phyloP scores from a whole-genome alignment of 2,329 filamentous ascomycete genomes.

The Stemphylium lycopersici region DNA sequence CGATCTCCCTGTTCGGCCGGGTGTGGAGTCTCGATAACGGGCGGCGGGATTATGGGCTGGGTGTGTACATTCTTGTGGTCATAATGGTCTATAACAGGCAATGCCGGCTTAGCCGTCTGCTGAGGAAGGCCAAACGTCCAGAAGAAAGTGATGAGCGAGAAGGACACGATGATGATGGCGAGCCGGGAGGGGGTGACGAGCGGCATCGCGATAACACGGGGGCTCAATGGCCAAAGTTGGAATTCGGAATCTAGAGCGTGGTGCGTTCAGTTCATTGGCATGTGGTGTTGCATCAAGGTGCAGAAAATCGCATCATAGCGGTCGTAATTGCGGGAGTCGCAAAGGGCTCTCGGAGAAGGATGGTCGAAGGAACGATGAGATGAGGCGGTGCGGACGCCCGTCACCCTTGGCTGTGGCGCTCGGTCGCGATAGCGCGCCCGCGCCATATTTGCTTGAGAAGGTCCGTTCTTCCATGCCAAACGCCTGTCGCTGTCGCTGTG shows the following conservation, averaged over 20 bases:
- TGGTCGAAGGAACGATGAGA: not conserved
- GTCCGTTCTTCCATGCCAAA: not conserved
- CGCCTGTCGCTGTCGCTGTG: not conserved
- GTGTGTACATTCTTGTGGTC: slow-evolving; percentile 27
- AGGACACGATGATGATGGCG: slow-evolving; percentile 31
- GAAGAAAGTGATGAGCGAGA: slow-evolving; percentile 40
- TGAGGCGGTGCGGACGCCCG: slow-evolving; percentile 10
- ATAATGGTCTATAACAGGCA: slow-evolving; percentile 35
- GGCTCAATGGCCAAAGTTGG: not conserved
- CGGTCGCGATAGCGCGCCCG: slow-evolving; percentile 13
- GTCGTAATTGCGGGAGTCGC: slow-evolving; percentile 5
- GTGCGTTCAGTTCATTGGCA: not conserved
- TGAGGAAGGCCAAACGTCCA: slow-evolving; percentile 39
- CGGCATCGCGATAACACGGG: slow-evolving; percentile 31
- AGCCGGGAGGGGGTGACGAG: slow-evolving; percentile 42
- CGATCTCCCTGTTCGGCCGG: slow-evolving; percentile 10
- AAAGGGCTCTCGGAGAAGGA: slow-evolving; percentile 10
- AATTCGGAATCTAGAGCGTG: not conserved
- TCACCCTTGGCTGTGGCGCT: slow-evolving; percentile 18
- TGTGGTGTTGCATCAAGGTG: not conserved
- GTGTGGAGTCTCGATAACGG: slow-evolving; percentile 17
- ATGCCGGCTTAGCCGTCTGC: slow-evolving; percentile 21
- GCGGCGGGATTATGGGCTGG: slow-evolving; percentile 28
- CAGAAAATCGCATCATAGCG: slow-evolving; percentile 1
- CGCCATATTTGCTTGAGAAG: not conserved